These are phyloP conservation scores for Nadsonia commutata DNA, from an alignment of 1,139 yeast species.

Conservation along the genomic window DNA sequence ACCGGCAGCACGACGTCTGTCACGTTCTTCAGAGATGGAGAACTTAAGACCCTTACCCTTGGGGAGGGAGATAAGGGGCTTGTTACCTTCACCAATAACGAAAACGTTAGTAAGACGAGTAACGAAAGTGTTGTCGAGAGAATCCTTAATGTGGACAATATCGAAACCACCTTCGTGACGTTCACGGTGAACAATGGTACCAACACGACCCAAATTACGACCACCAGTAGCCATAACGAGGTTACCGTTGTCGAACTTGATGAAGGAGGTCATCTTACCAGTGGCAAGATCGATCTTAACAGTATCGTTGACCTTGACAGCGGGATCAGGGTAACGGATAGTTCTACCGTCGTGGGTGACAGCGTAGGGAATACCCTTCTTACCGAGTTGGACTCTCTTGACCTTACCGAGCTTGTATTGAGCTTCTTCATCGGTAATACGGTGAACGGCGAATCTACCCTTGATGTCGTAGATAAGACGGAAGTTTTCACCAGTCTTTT, in stretches of 20 bases:
- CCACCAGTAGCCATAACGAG: slow-evolving; percentile 98
- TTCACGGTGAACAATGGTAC: slow-evolving; percentile 96
- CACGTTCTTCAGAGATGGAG: slow-evolving; percentile 97
- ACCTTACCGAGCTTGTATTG: slow-evolving; percentile 96
- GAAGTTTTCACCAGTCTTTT: slow-evolving; percentile 98
- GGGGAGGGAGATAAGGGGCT: slow-evolving; percentile 95
- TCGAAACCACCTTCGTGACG: slow-evolving; percentile 99
- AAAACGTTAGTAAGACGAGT: slow-evolving; percentile 96
- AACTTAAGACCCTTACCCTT: slow-evolving; percentile 99
- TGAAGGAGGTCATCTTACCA: slow-evolving; percentile 83
- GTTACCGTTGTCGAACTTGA: slow-evolving; percentile 92
- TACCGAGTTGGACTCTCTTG: slow-evolving; percentile 94
- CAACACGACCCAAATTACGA: slow-evolving; percentile 99
- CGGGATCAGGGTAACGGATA: slow-evolving; percentile 97
- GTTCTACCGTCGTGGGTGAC: slow-evolving; percentile 99
- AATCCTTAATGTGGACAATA: slow-evolving; percentile 95
- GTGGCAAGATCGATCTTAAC: slow-evolving; percentile 92
- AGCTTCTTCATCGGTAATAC: slow-evolving; percentile 97
- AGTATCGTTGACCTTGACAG: slow-evolving; percentile 90
- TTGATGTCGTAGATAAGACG: slow-evolving; percentile 95
- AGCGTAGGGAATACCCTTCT: slow-evolving; percentile 94
- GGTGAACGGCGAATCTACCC: slow-evolving; percentile 99
- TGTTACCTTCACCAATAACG: slow-evolving; percentile 95
- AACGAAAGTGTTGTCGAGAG: slow-evolving; percentile 94
- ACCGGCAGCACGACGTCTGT: slow-evolving; percentile 45